Evolutionary conservation across 305 asterid species (phyloP).

Genomic region (Ilex paraguariensis): DNA sequence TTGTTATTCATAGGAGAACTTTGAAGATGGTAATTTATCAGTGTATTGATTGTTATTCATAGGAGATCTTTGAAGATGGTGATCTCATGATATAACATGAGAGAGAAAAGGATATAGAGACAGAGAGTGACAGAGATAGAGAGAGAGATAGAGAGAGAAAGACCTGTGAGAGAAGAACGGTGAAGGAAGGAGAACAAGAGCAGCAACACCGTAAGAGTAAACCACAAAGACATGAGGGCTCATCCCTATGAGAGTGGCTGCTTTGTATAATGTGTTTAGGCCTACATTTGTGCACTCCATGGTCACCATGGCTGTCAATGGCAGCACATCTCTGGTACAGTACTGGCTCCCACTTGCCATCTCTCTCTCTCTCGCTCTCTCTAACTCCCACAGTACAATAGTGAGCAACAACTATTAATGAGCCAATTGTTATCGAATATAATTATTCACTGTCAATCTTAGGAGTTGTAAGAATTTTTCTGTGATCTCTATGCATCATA

Average conservation of each 20-base stretch:
- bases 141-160: no score
- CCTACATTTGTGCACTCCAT: constrained; percentile 78
- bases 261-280: constrained; percentile 67
- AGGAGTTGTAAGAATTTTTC: no score
- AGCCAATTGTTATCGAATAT: no score
- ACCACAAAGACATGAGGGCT: constrained; percentile 72
- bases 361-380: neutral
- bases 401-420: no score
- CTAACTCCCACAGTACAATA: no score
- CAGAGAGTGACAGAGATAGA: neutral
- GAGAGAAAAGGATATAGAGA: no score
- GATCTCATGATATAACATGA: no score
- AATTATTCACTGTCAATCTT: no score
- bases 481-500: no score
- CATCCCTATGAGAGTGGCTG: constrained; percentile 67
- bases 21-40: no score
- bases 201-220: constrained; percentile 69
- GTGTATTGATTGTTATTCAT: no score
- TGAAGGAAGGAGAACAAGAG: constrained; percentile 59
- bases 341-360: constrained; percentile 15
- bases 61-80: no score
- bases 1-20: neutral
- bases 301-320: constrained; percentile 59
- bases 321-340: constrained; percentile 51
- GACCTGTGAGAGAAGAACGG: constrained; percentile 57